A percentile compares a stretch with the other conserved stretches of the same genome.
Evolutionary conservation across 495 filamentous ascomycete species (phyloP).

Genomic region (Daldinia bambusicola): DNA sequence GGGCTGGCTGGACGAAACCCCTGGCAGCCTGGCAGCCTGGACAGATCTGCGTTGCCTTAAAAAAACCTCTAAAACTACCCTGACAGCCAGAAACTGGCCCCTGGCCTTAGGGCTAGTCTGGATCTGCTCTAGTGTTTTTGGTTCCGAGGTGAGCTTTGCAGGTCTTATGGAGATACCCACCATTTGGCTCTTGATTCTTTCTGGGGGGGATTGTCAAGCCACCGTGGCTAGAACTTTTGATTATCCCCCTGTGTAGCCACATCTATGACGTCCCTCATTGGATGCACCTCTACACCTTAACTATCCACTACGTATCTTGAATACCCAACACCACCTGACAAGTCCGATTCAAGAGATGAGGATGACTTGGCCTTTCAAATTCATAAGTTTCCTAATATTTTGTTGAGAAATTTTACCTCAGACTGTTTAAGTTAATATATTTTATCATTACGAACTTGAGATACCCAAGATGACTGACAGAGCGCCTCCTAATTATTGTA

Average conservation of each 20-base stretch:
- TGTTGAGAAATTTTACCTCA: constrained; percentile 3
- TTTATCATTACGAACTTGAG: background rate
- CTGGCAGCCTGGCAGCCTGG: constrained; percentile 9
- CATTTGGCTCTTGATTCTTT: constrained; percentile 8
- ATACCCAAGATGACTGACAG: constrained; percentile 51
- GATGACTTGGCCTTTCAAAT: constrained; percentile 19
- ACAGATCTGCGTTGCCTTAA: constrained; percentile 32
- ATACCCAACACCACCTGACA: constrained; percentile 20
- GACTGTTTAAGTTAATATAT: background rate
- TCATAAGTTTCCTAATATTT: constrained; percentile 4
- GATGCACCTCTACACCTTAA: constrained; percentile 1
- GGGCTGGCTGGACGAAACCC: constrained; percentile 12
- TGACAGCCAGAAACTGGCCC: constrained; percentile 5
- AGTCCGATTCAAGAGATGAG: constrained; percentile 25
- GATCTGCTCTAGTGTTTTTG: constrained; percentile 29
- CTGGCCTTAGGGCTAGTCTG: constrained; percentile 22
- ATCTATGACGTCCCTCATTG: constrained; percentile 42
- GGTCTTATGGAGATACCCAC: constrained; percentile 19
- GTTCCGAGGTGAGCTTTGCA: constrained; percentile 36
- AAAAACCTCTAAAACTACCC: constrained; percentile 15
- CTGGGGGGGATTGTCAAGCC: constrained; percentile 32
- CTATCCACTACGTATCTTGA: background rate
- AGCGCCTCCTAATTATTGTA: constrained; percentile 65
- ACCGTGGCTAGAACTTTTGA: constrained; percentile 43
- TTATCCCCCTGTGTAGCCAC: constrained; percentile 22